phyloP scores from a whole-genome alignment of 257 asterid species.

The Solanum piurae region DNA sequence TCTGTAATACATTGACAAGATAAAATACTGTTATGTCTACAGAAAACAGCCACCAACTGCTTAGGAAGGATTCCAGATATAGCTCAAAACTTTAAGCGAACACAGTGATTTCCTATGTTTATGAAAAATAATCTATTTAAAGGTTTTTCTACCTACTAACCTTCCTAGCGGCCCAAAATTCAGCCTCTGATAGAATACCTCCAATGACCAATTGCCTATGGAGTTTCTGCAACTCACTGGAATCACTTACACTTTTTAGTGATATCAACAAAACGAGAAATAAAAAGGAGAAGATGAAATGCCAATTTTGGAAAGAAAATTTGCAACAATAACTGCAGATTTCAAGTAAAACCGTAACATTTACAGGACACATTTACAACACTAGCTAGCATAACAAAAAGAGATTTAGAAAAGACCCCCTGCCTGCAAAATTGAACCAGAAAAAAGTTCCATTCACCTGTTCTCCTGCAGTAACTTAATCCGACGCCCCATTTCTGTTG shows the following conservation, averaged over 20 bases:
- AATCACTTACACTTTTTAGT: constrained; percentile 46
- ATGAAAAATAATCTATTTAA: background rate
- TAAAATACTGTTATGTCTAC: background rate
- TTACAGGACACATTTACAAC: background rate
- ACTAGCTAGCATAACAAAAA: background rate
- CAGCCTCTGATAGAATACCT: constrained; percentile 78
- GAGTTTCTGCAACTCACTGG: constrained; percentile 86
- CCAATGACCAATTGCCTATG: constrained; percentile 84
- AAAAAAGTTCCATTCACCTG: constrained; percentile 34
- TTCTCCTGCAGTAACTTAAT: constrained; percentile 71
- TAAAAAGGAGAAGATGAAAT: constrained; percentile 6
- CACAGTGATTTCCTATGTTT: background rate
- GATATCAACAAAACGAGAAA: constrained; percentile 14
- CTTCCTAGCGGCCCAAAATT: constrained; percentile 98
- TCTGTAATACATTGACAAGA: constrained; percentile 52
- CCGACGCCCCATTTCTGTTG: constrained; percentile 67
- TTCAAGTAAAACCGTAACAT: background rate
- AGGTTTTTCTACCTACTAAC: constrained; percentile 32
- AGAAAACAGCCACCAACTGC: background rate
- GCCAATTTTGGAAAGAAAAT: background rate
- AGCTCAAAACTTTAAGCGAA: background rate
- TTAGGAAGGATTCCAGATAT: background rate
- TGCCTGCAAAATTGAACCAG: background rate
- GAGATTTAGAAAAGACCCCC: background rate
- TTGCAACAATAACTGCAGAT: background rate